These are phyloP conservation scores for Naganishia albida DNA, from an alignment of 1,284 basidiomycete genomes.

Conservation along the genomic window DNA sequence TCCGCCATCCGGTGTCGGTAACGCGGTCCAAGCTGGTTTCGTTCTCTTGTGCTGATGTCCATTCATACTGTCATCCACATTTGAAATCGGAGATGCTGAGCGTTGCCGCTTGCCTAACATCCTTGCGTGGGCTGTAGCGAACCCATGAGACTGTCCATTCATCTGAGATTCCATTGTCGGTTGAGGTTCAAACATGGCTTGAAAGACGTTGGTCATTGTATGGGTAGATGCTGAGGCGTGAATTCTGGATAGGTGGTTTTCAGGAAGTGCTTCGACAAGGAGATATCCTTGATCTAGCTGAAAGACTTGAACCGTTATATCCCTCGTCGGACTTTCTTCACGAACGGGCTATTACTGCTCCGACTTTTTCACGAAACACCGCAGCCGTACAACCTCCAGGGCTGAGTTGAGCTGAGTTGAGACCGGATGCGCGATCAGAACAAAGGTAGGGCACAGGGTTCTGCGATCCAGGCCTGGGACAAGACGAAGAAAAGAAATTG, in stretches of 20 bases:
- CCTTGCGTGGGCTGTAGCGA: slow-evolving; percentile 6
- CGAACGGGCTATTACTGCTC: too few species aligned
- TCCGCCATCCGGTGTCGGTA: neutral
- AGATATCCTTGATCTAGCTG: too few species aligned
- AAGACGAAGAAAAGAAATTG: too few species aligned
- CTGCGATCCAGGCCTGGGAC: too few species aligned
- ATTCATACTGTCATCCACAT: slow-evolving; percentile 6
- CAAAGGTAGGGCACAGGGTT: too few species aligned
- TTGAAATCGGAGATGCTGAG: slow-evolving; percentile 5
- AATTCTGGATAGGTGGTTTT: neutral
- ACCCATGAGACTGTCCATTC: neutral
- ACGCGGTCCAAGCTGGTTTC: slow-evolving; percentile 17
- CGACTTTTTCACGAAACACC: too few species aligned
- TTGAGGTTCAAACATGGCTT: slow-evolving; percentile 13
- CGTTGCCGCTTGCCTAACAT: slow-evolving; percentile 24
- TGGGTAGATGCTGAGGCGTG: neutral
- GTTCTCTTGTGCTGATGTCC: slow-evolving; percentile 11
- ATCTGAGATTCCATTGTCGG: slow-evolving; percentile 9
- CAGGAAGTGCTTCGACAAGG: too few species aligned
- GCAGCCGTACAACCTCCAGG: too few species aligned
- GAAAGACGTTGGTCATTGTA: slow-evolving; percentile 21
- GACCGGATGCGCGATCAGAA: too few species aligned
- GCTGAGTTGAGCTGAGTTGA: too few species aligned
- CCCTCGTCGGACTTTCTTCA: too few species aligned
- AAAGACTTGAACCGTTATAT: too few species aligned